Base-by-base conservation (phyloP, 371 early-diverging fungal genomes). In the Saksenaea oblongispora region DNA sequence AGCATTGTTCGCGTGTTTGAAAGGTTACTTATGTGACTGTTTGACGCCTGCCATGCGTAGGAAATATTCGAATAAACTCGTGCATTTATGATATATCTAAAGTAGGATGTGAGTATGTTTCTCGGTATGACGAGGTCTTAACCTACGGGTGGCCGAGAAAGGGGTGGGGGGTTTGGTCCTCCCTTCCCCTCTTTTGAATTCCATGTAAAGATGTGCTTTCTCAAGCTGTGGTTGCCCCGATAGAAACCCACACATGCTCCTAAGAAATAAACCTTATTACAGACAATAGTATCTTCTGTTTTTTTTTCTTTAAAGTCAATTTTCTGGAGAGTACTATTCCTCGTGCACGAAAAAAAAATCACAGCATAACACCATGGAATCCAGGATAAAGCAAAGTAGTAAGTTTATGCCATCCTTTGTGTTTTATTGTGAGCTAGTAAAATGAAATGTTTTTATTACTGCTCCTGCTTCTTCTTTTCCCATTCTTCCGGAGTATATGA, bases 401-500 rank as follows among this genome's bases (percentile, higher is more conserved):
- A 31, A 31, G 31, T 31, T 7, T 11, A 1, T 22, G 17, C 51
- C 10, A 22, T 5, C 22, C 24, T 47, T 22, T 47, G 22, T 9
- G 24, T 24, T 47, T 47, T 47, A 22, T 39, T 39, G 39, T 47
- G 0, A 22, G 11, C 22, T 47, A 10, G 10, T n/a, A n/a, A 47
- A 47, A 22, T 10, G 18, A 47, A 47, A 47, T 47, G 31, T 11
- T 22, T 2, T 47, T 47, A 47, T 57, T 58, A 39, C 34, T 75
- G 53, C 41, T 69, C 63, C 24, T 58, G 56, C 53, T 76, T 63
- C 62, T 76, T 77, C 64, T 73, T 72, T 55, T 66, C 80, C 87
- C 87, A 91, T 70, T 91, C 89, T 42, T 84, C 84, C 5, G 91
- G 91, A 22, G 91, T 91, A 65, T 78, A 89, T 18, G 88, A 79